These are phyloP conservation scores for Daldinia grandis DNA, from an alignment of 495 filamentous ascomycete genomes.

Conservation along the genomic window DNA sequence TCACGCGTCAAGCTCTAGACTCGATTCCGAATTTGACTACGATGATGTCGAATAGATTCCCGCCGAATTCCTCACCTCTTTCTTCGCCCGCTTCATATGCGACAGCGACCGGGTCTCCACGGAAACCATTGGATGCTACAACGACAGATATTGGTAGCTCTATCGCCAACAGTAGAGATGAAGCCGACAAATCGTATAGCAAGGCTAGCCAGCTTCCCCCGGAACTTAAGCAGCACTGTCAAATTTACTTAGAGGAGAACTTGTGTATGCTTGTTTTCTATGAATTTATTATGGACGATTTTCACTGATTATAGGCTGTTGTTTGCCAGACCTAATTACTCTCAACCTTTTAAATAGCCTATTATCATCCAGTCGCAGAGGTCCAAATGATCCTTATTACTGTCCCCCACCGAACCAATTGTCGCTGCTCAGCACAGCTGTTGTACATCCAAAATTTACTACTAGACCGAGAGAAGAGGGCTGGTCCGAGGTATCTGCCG, in stretches of 20 bases:
- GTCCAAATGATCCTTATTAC: constrained; percentile 51
- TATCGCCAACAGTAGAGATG: constrained; percentile 17
- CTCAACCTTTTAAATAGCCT: constrained; percentile 73
- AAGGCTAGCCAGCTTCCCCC: constrained; percentile 63
- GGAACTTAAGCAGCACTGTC: constrained; percentile 69
- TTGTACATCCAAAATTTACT: constrained; percentile 76
- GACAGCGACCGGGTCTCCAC: constrained; percentile 29
- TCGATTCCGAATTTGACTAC: background rate
- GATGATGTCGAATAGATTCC: constrained; percentile 9
- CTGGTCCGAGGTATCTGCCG: constrained; percentile 49
- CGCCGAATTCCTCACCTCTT: constrained; percentile 10
- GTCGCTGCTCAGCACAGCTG: constrained; percentile 71
- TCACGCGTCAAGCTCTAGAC: constrained; percentile 31
- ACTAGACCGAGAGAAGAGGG: constrained; percentile 47
- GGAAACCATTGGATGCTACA: constrained; percentile 2
- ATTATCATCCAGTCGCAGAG: constrained; percentile 54
- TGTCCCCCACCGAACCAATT: constrained; percentile 66
- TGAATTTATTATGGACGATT: background rate
- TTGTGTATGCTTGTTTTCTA: constrained; percentile 60
- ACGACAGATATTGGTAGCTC: constrained; percentile 24
- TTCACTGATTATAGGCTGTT: background rate
- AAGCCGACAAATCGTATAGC: constrained; percentile 53
- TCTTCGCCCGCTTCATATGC: constrained; percentile 33
- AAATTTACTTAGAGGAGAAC: constrained; percentile 79
- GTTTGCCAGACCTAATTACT: constrained; percentile 67